Conservation (phyloP, 2,329 filamentous ascomycete species). For the Malbranchea cinnamomea region DNA sequence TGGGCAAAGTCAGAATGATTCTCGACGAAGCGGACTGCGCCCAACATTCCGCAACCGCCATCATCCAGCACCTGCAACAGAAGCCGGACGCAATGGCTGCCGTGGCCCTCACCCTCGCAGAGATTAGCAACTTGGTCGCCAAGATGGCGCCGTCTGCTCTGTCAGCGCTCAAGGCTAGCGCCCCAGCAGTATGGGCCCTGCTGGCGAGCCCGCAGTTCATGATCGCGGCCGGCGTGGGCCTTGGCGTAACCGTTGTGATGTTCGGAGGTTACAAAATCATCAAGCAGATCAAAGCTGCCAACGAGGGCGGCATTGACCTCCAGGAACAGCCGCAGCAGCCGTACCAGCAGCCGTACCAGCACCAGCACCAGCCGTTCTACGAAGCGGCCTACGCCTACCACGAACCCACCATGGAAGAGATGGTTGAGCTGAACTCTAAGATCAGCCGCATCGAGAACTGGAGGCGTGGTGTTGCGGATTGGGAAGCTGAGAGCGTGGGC, state of each 20-base stretch:
- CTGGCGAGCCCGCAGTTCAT: slow-evolving; percentile 86
- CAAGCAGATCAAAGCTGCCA: slow-evolving; percentile 53
- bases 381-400: slow-evolving; percentile 12
- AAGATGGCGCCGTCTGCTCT: slow-evolving; percentile 79
- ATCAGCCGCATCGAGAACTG: slow-evolving; percentile 46
- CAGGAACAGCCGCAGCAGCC: slow-evolving; percentile 8
- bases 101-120: slow-evolving; percentile 80
- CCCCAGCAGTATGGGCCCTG: slow-evolving; percentile 73
- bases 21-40: slow-evolving; percentile 80
- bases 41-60: slow-evolving; percentile 67
- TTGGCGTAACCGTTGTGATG: slow-evolving; percentile 89
- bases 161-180: slow-evolving; percentile 58
- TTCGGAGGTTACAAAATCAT: slow-evolving; percentile 97
- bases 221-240: slow-evolving; percentile 74
- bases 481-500: slow-evolving; percentile 36
- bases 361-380: no score
- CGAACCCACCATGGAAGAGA: slow-evolving; percentile 36
- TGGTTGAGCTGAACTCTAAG: slow-evolving; percentile 36
- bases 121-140: slow-evolving; percentile 66
- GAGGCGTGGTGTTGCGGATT: slow-evolving; percentile 48
- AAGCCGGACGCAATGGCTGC: slow-evolving; percentile 87
- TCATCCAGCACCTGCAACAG: slow-evolving; percentile 65
- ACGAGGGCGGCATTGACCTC: slow-evolving; percentile 9
- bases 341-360: no score
- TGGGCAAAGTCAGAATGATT: slow-evolving; percentile 59